Evolutionary conservation across 2,329 filamentous ascomycete genomes (phyloP).

Genomic region (Incumbomyces lentus): DNA sequence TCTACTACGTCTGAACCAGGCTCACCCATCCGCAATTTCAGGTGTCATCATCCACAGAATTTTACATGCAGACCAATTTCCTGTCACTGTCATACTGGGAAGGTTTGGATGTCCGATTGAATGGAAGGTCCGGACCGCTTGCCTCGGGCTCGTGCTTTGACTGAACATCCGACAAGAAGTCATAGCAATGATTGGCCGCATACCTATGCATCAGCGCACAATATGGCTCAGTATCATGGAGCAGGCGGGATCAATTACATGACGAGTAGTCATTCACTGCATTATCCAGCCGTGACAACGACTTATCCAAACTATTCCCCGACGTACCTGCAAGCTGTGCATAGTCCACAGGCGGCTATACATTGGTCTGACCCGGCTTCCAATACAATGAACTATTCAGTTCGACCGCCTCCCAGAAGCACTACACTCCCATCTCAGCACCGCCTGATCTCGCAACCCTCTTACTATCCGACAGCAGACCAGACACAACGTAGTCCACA

Average conservation of each 20-base stretch:
- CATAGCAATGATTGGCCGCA: constrained; percentile 26
- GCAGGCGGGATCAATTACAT: constrained; percentile 21
- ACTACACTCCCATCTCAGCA: constrained; percentile 24
- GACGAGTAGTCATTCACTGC: constrained; percentile 18
- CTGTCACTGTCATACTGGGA: too few relatives aligned
- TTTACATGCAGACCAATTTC: too few relatives aligned
- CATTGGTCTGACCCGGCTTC: constrained; percentile 24
- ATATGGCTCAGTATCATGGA: constrained; percentile 24
- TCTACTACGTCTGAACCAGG: too few relatives aligned
- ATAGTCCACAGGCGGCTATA: constrained; percentile 23
- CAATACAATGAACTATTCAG: constrained; percentile 26
- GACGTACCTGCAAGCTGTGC: constrained; percentile 28
- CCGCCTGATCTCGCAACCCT: constrained; percentile 21
- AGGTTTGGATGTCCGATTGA: neutral
- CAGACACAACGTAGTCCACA: constrained; percentile 25
- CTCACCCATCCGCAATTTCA: too few relatives aligned
- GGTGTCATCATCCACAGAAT: too few relatives aligned
- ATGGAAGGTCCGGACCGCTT: constrained; percentile 3
- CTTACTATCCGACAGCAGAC: constrained; percentile 23
- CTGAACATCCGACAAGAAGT: constrained; percentile 29
- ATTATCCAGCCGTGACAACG: constrained; percentile 22
- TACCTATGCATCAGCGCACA: constrained; percentile 14
- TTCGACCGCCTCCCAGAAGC: constrained; percentile 21
- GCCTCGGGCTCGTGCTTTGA: constrained; percentile 24
- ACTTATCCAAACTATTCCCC: constrained; percentile 29